Evolutionary conservation across 257 asterid genomes (phyloP).

Genomic region (Solanum chilense): DNA sequence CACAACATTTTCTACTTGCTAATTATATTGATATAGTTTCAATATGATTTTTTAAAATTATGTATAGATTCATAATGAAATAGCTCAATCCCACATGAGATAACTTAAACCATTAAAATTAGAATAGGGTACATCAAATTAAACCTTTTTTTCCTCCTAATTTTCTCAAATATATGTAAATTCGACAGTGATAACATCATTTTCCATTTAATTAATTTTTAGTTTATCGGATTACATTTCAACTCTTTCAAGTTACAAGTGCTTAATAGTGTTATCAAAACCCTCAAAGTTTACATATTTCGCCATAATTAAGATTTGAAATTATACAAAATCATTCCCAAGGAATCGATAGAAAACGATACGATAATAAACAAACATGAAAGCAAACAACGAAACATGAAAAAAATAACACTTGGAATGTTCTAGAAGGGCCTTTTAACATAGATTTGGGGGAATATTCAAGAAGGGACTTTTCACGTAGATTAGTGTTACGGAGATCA

Average conservation of each 20-base stretch:
- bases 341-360: background rate
- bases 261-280: background rate
- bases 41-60: background rate
- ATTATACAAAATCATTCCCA: background rate
- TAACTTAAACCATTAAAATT: background rate
- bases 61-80: background rate
- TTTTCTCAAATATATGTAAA: background rate
- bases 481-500: no score
- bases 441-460: no score
- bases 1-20: background rate
- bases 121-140: background rate
- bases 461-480: no score
- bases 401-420: no score
- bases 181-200: background rate
- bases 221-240: background rate
- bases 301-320: background rate
- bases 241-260: background rate
- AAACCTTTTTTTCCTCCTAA: background rate
- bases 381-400: no score
- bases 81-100: background rate
- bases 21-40: background rate
- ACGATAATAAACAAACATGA: background rate
- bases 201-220: background rate
- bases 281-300: background rate
- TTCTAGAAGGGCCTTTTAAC: no score